Conservation (phyloP, 2,329 filamentous ascomycete genomes). For the Teratosphaeria gauchensis region DNA sequence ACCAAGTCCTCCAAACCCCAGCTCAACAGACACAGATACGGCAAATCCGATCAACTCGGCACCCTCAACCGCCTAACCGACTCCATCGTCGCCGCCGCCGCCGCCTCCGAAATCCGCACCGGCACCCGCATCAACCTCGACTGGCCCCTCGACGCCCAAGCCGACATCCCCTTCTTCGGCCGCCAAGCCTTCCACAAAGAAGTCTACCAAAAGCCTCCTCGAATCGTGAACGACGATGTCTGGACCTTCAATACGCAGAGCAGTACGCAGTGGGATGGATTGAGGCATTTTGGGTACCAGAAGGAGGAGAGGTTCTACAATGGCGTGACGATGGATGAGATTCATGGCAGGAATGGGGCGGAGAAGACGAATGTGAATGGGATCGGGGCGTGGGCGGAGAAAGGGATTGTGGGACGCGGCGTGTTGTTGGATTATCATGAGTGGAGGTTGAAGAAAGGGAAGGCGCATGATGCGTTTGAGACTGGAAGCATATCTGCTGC, state of each 20-base stretch:
- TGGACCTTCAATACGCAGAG: conserved; percentile 33
- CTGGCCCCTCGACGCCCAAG: conserved; percentile 48
- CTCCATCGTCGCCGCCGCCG: conserved; percentile 41
- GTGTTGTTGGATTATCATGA: conserved; percentile 45
- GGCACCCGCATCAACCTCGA: conserved; percentile 51
- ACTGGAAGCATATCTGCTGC: conserved; percentile 26
- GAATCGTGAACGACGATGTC: conserved; percentile 50
- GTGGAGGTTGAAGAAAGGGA: conserved; percentile 35
- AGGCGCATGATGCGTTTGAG: conserved; percentile 27
- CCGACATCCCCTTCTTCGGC: conserved; percentile 45
- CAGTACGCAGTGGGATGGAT: conserved; percentile 38
- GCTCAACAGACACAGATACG: conserved; percentile 34
- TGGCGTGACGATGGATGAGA: conserved; percentile 30
- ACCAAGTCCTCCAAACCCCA: background rate
- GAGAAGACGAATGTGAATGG: conserved; percentile 31
- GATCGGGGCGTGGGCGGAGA: conserved; percentile 40
- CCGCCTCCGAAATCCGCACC: conserved; percentile 43
- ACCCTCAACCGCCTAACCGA: conserved; percentile 52
- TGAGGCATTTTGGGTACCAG: conserved; percentile 44
- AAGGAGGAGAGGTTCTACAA: conserved; percentile 31
- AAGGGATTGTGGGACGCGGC: conserved; percentile 48
- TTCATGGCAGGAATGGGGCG: conserved; percentile 26
- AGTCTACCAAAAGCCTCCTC: conserved; percentile 42
- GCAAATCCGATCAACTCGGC: conserved; percentile 48
- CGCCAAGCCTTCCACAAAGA: conserved; percentile 47